These are phyloP conservation scores for Abelmoschus esculentus DNA, from an alignment of 345 rosid genomes.

Conservation along the genomic window DNA sequence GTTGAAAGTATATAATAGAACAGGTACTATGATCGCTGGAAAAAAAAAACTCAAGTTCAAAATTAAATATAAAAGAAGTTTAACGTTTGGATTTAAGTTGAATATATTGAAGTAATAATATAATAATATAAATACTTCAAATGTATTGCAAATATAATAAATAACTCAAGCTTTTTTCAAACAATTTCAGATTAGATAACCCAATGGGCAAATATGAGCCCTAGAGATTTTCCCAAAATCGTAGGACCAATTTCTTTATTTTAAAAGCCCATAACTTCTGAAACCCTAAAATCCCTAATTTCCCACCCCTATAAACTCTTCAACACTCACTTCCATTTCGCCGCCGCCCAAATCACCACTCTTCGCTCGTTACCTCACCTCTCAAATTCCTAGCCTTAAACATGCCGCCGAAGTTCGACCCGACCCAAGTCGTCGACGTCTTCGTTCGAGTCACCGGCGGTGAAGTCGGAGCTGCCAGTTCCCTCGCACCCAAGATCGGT, in stretches of 20 bases:
- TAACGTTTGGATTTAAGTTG: no score
- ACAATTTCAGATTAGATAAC: neutral
- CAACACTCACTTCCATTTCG: neutral
- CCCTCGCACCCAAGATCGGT: neutral
- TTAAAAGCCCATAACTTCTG: neutral
- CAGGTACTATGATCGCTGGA: no score
- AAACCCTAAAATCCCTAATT: neutral
- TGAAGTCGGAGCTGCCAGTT: neutral
- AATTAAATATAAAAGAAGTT: no score
- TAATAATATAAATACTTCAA: no score
- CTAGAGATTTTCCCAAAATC: neutral
- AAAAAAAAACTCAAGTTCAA: no score
- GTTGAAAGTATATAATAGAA: no score
- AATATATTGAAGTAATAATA: no score
- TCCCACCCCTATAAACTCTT: neutral
- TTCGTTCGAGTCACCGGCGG: neutral
- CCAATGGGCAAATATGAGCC: neutral
- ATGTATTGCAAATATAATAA: no score
- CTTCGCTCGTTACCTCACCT: neutral
- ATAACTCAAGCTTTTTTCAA: no score
- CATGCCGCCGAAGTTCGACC: slow-evolving; percentile 2
- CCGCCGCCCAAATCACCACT: neutral
- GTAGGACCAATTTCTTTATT: neutral
- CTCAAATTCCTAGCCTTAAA: neutral
- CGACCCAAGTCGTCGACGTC: neutral